phyloP scores from a whole-genome alignment of 441 rosid species.

The Bocquillonia castaneifolia region DNA sequence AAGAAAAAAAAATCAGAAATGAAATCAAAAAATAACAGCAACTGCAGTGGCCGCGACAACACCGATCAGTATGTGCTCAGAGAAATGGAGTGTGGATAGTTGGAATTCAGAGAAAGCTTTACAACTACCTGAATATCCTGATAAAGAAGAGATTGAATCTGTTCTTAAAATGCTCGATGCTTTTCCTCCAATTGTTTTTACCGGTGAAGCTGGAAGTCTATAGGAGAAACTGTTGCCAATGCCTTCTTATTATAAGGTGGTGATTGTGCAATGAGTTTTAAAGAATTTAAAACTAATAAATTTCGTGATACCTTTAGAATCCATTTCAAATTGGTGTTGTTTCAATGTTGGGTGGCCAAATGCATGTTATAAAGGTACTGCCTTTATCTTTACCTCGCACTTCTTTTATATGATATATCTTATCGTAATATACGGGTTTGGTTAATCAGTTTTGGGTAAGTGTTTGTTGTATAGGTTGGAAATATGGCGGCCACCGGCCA shows the following conservation, averaged over 20 bases:
- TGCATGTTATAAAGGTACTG: constrained; percentile 78
- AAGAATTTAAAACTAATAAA: constrained; percentile 76
- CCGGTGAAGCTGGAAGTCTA: constrained; percentile 76
- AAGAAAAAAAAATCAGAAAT: too few species aligned
- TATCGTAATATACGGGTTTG: too few species aligned
- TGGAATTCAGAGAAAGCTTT: constrained; percentile 77
- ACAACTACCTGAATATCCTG: constrained; percentile 80
- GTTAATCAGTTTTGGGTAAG: too few species aligned
- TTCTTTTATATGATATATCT: too few species aligned
- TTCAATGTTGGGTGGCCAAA: constrained; percentile 84
- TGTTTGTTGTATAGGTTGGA: too few species aligned
- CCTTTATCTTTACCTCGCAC: too few species aligned
- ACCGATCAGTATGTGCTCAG: constrained; percentile 33
- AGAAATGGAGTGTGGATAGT: constrained; percentile 63
- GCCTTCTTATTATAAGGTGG: constrained; percentile 90
- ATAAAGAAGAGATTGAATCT: constrained; percentile 56
- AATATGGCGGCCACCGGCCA: too few species aligned
- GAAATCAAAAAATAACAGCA: too few species aligned
- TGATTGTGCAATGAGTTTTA: constrained; percentile 91
- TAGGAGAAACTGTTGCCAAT: constrained; percentile 82
- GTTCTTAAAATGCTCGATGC: constrained; percentile 62
- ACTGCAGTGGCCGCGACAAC: constrained; percentile 18
- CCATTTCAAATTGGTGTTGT: constrained; percentile 84
- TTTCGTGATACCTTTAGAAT: constrained; percentile 83
- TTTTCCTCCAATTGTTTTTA: constrained; percentile 83